Conservation (phyloP, 441 rosid species). For the Dalechampia spathulata region DNA sequence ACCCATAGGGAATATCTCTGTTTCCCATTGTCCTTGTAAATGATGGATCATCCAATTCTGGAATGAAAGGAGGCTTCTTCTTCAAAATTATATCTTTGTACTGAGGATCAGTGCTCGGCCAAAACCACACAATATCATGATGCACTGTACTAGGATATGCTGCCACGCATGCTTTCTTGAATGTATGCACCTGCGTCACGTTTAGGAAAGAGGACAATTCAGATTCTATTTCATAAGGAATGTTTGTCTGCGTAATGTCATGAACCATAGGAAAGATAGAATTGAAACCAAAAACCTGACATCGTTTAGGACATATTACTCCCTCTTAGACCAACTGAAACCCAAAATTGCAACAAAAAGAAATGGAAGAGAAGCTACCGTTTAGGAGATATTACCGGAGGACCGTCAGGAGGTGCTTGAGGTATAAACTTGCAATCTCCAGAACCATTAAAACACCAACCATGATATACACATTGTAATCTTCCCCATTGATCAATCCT, state of each 20-base stretch:
- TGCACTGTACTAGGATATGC: constrained; percentile 69
- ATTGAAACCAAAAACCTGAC: no score
- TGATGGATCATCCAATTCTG: constrained; percentile 74
- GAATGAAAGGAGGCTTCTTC: constrained; percentile 66
- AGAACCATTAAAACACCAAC: constrained; percentile 83
- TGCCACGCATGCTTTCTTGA: constrained; percentile 68
- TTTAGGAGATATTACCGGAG: constrained; percentile 39
- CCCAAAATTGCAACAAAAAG: not conserved
- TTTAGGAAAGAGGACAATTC: not conserved
- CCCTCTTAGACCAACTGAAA: not conserved
- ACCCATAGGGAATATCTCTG: constrained; percentile 84
- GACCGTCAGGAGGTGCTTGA: constrained; percentile 78
- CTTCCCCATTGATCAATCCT: constrained; percentile 93
- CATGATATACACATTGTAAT: constrained; percentile 80
- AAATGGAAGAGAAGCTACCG: not conserved
- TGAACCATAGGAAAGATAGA: no score
- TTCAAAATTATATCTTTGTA: constrained; percentile 48
- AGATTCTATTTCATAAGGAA: constrained; percentile 4
- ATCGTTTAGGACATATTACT: no score
- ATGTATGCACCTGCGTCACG: constrained; percentile 57
- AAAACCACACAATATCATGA: constrained; percentile 81
- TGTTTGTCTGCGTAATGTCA: no score
- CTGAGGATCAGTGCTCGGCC: constrained; percentile 77
- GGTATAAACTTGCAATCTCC: constrained; percentile 81
- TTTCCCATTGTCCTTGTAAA: constrained; percentile 47